Base-by-base conservation (phyloP, 176 grass and related monocot species). In the Neostapfia colusana region DNA sequence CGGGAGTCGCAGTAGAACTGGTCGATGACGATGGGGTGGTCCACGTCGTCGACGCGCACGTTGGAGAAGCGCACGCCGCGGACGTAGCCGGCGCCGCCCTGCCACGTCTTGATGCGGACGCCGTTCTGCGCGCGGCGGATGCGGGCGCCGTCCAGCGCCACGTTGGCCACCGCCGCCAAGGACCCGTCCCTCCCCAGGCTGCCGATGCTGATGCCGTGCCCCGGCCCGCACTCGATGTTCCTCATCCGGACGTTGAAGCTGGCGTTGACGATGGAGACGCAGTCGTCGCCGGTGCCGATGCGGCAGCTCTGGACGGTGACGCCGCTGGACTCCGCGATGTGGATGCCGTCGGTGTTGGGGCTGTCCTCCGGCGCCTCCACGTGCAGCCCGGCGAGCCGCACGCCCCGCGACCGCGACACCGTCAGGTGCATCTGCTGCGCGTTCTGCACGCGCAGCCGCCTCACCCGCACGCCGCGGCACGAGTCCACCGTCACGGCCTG, bases 311-410 rank as follows among this genome's bases (percentile, higher is more conserved):
- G 89, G 76, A 98, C 77, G 44, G 79, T 76, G 25, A 98, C 85
- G 9, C 86, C 90, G 3, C 57, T 82, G 28, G 95, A 98, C 44
- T 94, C 91, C 0, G 55, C 88, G 16, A 98, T 85, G 84, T 98
- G 95, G 68, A 98, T 94, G 77, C 95, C 95, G 76, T 98, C 95
- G 4, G 95, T 98, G 71, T 94, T 98, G 3, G 95, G 95, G 86
- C 95, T 98, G 81, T 98, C 95, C 70, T 44, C 66, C 1, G 95
- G 95, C 3, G 95, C 37, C 4, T n/a, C 28, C 74, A 98, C 75
- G 25, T 5, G 85, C 9, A 98, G 21, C 2, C 89, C 80, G 48
- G 64, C 82, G 38, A 98, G 43, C 14, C 84, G 76, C 62, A 98
- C 66, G 18, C 65, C 34, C 48, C 82, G 62, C 3, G 91, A 98